phyloP scores from a whole-genome alignment of 805 yeast species.

The Candida ovalis region DNA sequence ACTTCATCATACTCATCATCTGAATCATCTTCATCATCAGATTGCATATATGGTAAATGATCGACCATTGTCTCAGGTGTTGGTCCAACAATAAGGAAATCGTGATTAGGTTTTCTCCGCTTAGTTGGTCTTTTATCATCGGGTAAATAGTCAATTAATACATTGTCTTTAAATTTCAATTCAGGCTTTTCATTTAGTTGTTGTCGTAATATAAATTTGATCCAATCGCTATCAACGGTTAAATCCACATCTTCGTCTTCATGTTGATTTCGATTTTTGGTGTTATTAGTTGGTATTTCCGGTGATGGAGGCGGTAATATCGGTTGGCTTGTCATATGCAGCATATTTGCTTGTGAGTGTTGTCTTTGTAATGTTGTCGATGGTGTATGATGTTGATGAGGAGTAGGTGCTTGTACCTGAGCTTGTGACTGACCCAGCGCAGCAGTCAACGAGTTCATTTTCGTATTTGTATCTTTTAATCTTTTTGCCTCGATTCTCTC shows the following conservation, averaged over 20 bases:
- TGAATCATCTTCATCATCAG: slow-evolving; percentile 21
- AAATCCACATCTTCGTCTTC: slow-evolving; percentile 9
- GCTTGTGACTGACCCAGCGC: slow-evolving; percentile 30
- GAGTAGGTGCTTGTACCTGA: slow-evolving; percentile 10
- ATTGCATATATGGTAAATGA: slow-evolving; percentile 30
- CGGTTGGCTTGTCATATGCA: slow-evolving; percentile 2
- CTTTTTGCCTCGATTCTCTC: slow-evolving; percentile 20
- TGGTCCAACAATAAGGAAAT: slow-evolving; percentile 32
- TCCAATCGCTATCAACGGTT: slow-evolving; percentile 32
- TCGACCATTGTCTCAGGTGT: slow-evolving; percentile 31
- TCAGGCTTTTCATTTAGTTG: slow-evolving; percentile 24
- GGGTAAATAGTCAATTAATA: slow-evolving; percentile 25
- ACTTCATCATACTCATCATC: slow-evolving; percentile 6
- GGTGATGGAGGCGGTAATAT: not conserved
- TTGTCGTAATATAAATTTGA: slow-evolving; percentile 28
- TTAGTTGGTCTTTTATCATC: slow-evolving; percentile 21
- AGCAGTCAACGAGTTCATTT: slow-evolving; percentile 32
- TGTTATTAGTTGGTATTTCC: not conserved
- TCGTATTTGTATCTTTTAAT: slow-evolving; percentile 24
- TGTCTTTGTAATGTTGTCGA: slow-evolving; percentile 6
- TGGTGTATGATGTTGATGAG: slow-evolving; percentile 11
- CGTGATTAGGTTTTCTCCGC: slow-evolving; percentile 21
- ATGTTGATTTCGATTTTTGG: not conserved
- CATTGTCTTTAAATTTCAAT: slow-evolving; percentile 26
- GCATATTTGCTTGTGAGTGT: slow-evolving; percentile 8